Percentiles rank a stretch among this genome's conserved stretches.
phyloP scores from a whole-genome alignment of 2,329 filamentous ascomycete genomes.

The Sclerotinia borealis region DNA sequence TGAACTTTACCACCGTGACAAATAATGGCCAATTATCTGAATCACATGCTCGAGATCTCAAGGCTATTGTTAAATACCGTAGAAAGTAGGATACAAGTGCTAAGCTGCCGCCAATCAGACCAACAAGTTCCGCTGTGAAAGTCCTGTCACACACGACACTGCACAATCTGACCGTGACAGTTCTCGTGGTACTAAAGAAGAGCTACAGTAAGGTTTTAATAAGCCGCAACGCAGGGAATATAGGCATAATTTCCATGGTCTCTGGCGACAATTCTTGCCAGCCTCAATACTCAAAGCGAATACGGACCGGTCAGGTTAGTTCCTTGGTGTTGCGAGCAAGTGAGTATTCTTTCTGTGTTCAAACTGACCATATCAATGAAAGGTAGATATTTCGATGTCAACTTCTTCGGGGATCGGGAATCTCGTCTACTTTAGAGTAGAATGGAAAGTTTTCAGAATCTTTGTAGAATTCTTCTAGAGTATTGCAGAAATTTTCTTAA shows the following conservation, averaged over 20 bases:
- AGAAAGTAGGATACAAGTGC: neutral
- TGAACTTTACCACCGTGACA: neutral
- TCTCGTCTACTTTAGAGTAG: no score
- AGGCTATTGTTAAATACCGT: neutral
- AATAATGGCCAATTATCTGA: no score
- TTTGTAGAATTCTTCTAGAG: neutral
- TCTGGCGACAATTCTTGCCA: neutral
- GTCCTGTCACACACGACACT: neutral
- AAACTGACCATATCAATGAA: neutral
- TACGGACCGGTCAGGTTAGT: neutral
- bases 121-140: neutral
- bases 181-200: neutral
- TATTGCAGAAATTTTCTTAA: neutral
- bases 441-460: no score
- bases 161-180: neutral
- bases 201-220: no score
- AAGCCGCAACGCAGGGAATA: neutral
- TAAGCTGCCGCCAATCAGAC: neutral
- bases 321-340: neutral
- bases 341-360: neutral
- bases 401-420: neutral
- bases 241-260: neutral
- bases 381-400: no score
- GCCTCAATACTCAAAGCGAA: neutral
- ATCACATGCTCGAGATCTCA: neutral